Base-by-base conservation (phyloP, 2,329 filamentous ascomycete species). In the Nannizziopsis barbatae region DNA sequence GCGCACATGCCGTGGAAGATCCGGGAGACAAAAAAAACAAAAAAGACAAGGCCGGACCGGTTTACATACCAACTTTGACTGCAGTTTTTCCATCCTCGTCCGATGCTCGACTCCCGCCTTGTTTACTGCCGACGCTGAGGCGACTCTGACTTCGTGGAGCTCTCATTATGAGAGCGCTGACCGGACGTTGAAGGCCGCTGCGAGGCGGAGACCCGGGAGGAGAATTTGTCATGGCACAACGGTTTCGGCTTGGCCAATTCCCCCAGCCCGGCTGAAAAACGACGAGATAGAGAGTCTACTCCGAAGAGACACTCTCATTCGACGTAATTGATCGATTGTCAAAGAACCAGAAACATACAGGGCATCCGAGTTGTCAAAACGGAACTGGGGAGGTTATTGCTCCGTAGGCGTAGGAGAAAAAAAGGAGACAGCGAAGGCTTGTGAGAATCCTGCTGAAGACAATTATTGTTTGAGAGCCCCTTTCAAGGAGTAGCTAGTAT, bases 81-180 rank as follows among this genome's bases (percentile, higher is more conserved):
- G 89, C 86, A 5, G 89, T 95, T 65, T 85, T 89, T 54, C 76
- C 77, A 65, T 95, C 89, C 58, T 95, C 89, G 60, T 95, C 89
- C 0, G 88, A 94, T 18, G 84, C 83, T 62, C 86, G 79, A 69
- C 86, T 94, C 54, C 83, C 81, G 60, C 79, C 46, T 45, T 75
- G 71, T 66, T 84, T 90, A 60, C 76, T 82, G 55, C 68, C 66
- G 72, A 84, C 83, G 71, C 87, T 94, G 75, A 94, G 74, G 58
- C 89, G 84, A 69, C 87, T 94, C 57, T 75, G 85, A 64, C 86
- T 92, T 64, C 86, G 76, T 38, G 83, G 75, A 40, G 85, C 76
- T 60, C 83, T 81, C 60, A 88, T 79, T 73, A 93, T 81, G 63
- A 27, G 22, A 27, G 80, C 82, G 71, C 86, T 93, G 74, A 86